Conservation (phyloP, 2,329 filamentous ascomycete genomes). For the Apiospora phragmitis region DNA sequence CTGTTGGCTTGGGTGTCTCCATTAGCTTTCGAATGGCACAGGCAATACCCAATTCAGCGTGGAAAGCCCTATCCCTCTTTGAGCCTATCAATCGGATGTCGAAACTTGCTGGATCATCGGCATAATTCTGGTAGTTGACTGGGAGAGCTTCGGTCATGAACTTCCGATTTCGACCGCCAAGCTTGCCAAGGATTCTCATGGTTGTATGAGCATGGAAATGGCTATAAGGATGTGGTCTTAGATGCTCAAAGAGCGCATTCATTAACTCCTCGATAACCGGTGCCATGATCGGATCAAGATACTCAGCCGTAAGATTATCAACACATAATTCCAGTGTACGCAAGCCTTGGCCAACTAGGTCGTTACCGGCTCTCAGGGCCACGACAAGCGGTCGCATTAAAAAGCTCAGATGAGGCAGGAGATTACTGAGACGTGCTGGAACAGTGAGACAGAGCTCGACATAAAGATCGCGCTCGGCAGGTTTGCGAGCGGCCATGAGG, state of each 20-base stretch:
- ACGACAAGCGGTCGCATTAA: slow-evolving; percentile 98
- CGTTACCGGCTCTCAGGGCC: slow-evolving; percentile 84
- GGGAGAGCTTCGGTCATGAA: slow-evolving; percentile 88
- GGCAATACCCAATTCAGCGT: slow-evolving; percentile 82
- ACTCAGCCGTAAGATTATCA: slow-evolving; percentile 96
- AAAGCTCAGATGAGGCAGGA: slow-evolving; percentile 92
- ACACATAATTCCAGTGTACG: slow-evolving; percentile 95
- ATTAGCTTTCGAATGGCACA: slow-evolving; percentile 84
- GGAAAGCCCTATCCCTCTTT: slow-evolving; percentile 85
- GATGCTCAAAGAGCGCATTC: slow-evolving; percentile 94
- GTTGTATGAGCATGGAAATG: slow-evolving; percentile 98
- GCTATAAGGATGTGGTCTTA: slow-evolving; percentile 90
- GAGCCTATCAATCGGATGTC: slow-evolving; percentile 89
- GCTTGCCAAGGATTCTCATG: slow-evolving; percentile 93
- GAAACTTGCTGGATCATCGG: slow-evolving; percentile 85
- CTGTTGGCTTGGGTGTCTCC: slow-evolving; percentile 67
- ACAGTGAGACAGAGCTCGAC: slow-evolving; percentile 97
- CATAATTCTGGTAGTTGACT: slow-evolving; percentile 80
- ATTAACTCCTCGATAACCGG: slow-evolving; percentile 98
- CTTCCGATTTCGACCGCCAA: slow-evolving; percentile 92
- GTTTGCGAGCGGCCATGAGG: slow-evolving; percentile 85
- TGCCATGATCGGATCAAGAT: slow-evolving; percentile 97
- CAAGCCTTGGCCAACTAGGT: slow-evolving; percentile 91
- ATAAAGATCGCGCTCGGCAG: slow-evolving; percentile 89
- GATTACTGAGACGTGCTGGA: slow-evolving; percentile 87